Evolutionary conservation across 176 grass and related monocot genomes (phyloP), one percentile per base, ranked within the genome.

Genomic region (Dactylis glomerata): DNA sequence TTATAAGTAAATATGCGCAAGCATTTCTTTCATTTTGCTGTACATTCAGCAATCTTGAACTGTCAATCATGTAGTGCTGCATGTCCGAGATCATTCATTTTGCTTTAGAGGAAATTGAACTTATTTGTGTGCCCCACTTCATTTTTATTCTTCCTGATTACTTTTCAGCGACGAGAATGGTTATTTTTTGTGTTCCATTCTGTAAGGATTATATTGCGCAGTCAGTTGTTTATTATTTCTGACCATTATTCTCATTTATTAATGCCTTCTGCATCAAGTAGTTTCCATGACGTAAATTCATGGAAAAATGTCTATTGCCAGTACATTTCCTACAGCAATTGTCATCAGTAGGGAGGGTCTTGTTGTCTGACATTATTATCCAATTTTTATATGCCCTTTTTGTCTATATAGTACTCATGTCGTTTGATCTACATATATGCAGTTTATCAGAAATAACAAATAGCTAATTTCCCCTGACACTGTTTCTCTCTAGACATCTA

Each of bases 401-500:
- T 57, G 52, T 61, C 57, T 15, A 37, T 69, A 16, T 23, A 69
- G 6, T 70, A 37, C 37, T 47, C 31, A 23, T 61, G 52, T 63
- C 16, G 12, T 41, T 31, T 37, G 6, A 40, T 76, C 65, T 76
- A 28, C 30, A 32, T 30, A 50, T 61, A 38, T 46, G 31, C 44
- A 80, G 22, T 41, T 85, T 90, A 14, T 32, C 52, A 77, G 32
- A 44, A 81, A 67, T 84, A 49, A 77, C 24, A 88, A 80, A 41
- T 77, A 28, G 77, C 52, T 84, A 33, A 19, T 73, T 70, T 73
- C 56, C 40, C 75, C 63, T n/a, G n/a, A n/a, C n/a, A n/a, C n/a
- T 81, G 63, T 81, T 69, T 66, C 76, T 68, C 30, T 78, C 40
- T 84, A 94, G 92, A 80, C 92, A 97, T 90, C 87, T 97, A 22